Base-by-base conservation (phyloP, 2,329 filamentous ascomycete species). In the Ophiocordyceps unilateralis region DNA sequence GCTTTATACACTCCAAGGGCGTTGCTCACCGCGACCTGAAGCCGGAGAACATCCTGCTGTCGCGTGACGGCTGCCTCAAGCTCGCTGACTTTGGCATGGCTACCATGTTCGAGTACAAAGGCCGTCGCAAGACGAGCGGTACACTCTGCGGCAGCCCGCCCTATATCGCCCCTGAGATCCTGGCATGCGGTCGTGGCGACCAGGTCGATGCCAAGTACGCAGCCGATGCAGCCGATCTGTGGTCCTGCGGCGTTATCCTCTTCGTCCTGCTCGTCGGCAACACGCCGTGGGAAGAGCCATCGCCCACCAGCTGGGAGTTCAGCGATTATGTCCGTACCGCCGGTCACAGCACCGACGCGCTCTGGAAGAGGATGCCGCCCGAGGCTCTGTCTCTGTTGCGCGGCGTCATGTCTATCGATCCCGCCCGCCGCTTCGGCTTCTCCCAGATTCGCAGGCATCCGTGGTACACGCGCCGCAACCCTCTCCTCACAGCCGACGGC, bases 171-270 rank as follows among this genome's bases (percentile, higher is more conserved):
- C 91, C 93, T 1, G 91, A 98, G 62, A 91, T 98, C 23, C 66
- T 81, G 22, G 65, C 62, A 46, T 81, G 68, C 52, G 62, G 67
- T 23, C 58, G 65, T 46, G 51, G 54, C 38, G 64, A 69, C 46
- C 52, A 69, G 32, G 62, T 71, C 42, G 65, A 70, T 22, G 53
- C 57, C 40, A 77, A 81, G 44, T 89, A 89, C 55, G 70, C 73
- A 24, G 79, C 88, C 8, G 85, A 95, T 47, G 63, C 85, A 37
- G 84, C 85, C 32, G 91, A 98, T 56, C 81, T 98, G 44, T 98
- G 93, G 93, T 95, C 88, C 15, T 95, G 88, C 53, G 91, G 91
- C 28, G 87, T 98, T 43, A 93, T 98, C n/a, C 69, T 98, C 4
- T 98, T 98, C 55, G 91, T 96, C 30, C 68, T 98, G 4, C 68